Evolutionary conservation across 148 eudicot genomes (phyloP).

Genomic region (Rhododendron mucronatum): DNA sequence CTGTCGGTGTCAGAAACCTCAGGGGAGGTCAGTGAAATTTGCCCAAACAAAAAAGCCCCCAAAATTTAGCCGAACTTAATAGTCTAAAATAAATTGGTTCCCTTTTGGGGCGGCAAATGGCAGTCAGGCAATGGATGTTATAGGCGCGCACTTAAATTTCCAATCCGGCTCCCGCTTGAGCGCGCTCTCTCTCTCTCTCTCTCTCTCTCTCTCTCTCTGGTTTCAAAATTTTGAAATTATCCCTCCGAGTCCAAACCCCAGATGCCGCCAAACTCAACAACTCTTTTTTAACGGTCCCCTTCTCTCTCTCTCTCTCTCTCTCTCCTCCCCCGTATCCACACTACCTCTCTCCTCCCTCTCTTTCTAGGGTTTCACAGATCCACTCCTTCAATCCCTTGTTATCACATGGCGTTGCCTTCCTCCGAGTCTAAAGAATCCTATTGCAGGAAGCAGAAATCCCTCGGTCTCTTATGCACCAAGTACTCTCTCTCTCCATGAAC

Average conservation of each 20-base stretch:
- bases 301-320: slow-evolving; percentile 5
- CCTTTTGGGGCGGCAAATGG: background rate
- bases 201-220: too few species aligned
- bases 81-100: too few species aligned
- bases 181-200: background rate
- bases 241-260: slow-evolving; percentile 4
- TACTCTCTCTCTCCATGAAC: slow-evolving; percentile 6
- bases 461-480: slow-evolving; percentile 94
- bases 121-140: background rate
- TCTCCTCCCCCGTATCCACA: background rate
- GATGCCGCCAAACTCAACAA: slow-evolving; percentile 10
- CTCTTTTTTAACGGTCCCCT: slow-evolving; percentile 8
- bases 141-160: background rate
- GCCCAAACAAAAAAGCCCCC: too few species aligned
- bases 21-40: too few species aligned
- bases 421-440: slow-evolving; percentile 35
- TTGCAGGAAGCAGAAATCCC: slow-evolving; percentile 82
- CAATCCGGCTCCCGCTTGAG: background rate
- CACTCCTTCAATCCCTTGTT: background rate
- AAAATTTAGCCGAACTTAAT: too few species aligned
- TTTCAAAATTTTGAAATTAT: slow-evolving; percentile 9
- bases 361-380: background rate
- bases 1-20: too few species aligned
- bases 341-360: background rate
- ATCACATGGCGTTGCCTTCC: slow-evolving; percentile 34